Percentiles rank a stretch among this genome's conserved stretches.
Conservation (phyloP, 1,284 basidiomycete genomes). For the Trichosporon sp. region DNA sequence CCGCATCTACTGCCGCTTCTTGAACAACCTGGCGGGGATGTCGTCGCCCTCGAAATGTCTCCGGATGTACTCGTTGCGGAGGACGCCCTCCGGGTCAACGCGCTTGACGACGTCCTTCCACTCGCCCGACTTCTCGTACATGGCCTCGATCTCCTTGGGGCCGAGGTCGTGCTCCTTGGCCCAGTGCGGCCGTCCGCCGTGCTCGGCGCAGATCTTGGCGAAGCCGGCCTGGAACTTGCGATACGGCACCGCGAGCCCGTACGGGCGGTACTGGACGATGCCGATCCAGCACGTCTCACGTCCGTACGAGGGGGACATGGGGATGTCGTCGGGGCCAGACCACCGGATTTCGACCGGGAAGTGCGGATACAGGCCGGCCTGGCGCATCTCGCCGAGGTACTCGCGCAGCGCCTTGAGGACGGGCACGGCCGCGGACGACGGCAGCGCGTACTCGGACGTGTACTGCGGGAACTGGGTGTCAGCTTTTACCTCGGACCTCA, state of each 20-base stretch:
- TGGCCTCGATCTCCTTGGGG: conserved; percentile 60
- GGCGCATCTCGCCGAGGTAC: background rate
- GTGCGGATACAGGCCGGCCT: conserved; percentile 72
- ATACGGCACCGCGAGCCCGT: conserved; percentile 83
- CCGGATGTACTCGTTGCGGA: conserved; percentile 57
- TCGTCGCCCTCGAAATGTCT: conserved; percentile 54
- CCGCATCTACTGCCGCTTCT: conserved; percentile 19
- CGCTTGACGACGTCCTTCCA: conserved; percentile 66
- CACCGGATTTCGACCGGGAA: conserved; percentile 93
- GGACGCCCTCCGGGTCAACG: conserved; percentile 75
- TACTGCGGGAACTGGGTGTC: conserved; percentile 69
- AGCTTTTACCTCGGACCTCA: background rate
- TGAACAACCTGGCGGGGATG: conserved; percentile 40
- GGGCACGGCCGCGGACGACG: conserved; percentile 46
- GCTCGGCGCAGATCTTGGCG: conserved; percentile 65
- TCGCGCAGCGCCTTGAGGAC: background rate
- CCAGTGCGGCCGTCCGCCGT: conserved; percentile 91
- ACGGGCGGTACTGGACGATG: conserved; percentile 92
- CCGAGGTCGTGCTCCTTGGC: conserved; percentile 83
- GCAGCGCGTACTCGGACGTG: conserved; percentile 87
- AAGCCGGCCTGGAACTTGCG: conserved; percentile 73
- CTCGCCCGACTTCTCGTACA: conserved; percentile 81
- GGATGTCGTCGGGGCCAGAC: conserved; percentile 83
- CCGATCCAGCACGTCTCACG: conserved; percentile 87
- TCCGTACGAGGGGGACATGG: conserved; percentile 81